These are phyloP conservation scores for Cladosporium sp. DNA, from an alignment of 2,329 filamentous ascomycete genomes.

Conservation along the genomic window DNA sequence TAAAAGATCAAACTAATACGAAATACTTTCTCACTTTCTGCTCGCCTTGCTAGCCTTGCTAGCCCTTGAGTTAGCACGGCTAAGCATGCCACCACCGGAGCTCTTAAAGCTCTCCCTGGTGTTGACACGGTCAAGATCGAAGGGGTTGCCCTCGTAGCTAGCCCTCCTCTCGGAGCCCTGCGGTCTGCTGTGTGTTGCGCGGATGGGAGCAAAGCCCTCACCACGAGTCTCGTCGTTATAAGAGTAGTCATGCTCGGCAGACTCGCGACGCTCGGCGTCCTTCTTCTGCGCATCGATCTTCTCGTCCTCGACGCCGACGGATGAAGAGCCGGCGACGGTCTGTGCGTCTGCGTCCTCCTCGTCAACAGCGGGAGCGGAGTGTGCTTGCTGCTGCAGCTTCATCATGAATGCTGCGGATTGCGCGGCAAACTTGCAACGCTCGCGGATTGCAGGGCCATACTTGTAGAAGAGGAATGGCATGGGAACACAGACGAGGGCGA, in stretches of 20 bases:
- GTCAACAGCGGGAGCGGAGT: neutral
- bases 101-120: conserved; percentile 42
- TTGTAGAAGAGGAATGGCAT: conserved; percentile 73
- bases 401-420: conserved; percentile 54
- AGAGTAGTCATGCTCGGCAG: conserved; percentile 26
- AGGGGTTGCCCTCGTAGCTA: conserved; percentile 40
- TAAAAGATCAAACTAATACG: neutral
- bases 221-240: conserved; percentile 18
- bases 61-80: conserved; percentile 12
- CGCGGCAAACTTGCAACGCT: conserved; percentile 64
- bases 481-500: conserved; percentile 65
- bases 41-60: conserved; percentile 6
- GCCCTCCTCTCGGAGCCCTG: conserved; percentile 24
- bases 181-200: conserved; percentile 18
- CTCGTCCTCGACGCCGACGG: conserved; percentile 5
- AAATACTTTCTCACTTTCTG: neutral
- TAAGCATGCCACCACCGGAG: conserved; percentile 4
- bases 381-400: conserved; percentile 37
- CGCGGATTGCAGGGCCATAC: conserved; percentile 60
- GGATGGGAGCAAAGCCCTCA: conserved; percentile 23
- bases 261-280: conserved; percentile 29
- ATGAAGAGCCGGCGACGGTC: conserved; percentile 8
- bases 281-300: conserved; percentile 17
- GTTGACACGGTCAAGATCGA: conserved; percentile 45
- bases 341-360: conserved; percentile 6